These are phyloP conservation scores for Zymoseptoria passerinii DNA, from an alignment of 2,329 filamentous ascomycete species.

Conservation along the genomic window DNA sequence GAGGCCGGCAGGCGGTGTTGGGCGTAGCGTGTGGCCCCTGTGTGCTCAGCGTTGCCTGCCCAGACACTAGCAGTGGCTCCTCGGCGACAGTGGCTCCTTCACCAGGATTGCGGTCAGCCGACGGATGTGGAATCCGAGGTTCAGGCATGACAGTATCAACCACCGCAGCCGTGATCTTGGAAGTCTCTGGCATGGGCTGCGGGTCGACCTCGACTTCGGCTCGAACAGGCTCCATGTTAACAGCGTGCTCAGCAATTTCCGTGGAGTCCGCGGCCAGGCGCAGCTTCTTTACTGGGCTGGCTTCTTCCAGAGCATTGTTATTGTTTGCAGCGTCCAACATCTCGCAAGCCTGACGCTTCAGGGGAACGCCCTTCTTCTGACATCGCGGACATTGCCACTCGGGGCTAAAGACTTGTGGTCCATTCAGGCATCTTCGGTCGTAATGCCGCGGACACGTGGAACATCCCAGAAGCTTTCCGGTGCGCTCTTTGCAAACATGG, in stretches of 20 bases:
- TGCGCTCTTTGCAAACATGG: conserved; percentile 6
- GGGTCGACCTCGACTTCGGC: not conserved
- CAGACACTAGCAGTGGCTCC: not conserved
- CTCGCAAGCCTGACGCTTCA: not conserved
- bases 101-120: not conserved
- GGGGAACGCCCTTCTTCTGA: conserved; percentile 10
- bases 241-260: not conserved
- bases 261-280: not conserved
- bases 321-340: not conserved
- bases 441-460: conserved; percentile 11
- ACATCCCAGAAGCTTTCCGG: conserved; percentile 5
- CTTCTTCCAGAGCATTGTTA: not conserved
- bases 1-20: no score
- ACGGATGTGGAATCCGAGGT: not conserved
- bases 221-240: not conserved
- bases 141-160: not conserved
- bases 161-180: not conserved
- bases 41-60: not conserved
- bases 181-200: not conserved
- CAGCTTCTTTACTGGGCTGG: not conserved
- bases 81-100: not conserved
- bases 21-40: not conserved
- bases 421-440: conserved; percentile 9
- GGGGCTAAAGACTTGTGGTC: conserved; percentile 4
- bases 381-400: conserved; percentile 25